Percentiles rank a stretch among this genome's conserved stretches.
phyloP scores from a whole-genome alignment of 495 filamentous ascomycete species.

The Oidiodendron maius region DNA sequence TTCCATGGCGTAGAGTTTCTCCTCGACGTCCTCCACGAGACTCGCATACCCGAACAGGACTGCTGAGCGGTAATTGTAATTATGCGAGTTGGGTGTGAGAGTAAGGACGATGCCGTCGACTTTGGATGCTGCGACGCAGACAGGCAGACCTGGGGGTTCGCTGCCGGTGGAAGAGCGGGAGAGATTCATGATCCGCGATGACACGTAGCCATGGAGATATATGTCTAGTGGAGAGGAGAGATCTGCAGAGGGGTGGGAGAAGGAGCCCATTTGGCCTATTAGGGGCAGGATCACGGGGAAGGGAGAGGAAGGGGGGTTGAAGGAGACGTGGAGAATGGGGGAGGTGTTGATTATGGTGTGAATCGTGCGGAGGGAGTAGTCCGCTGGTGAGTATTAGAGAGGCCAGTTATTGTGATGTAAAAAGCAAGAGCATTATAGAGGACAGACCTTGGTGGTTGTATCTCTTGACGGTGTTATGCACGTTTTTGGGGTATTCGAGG shows the following conservation, averaged over 20 bases:
- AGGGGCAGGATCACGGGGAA: constrained; percentile 78
- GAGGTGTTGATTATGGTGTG: constrained; percentile 74
- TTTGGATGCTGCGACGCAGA: constrained; percentile 60
- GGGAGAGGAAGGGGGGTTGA: constrained; percentile 53
- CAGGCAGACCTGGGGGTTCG: constrained; percentile 43
- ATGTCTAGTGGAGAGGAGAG: constrained; percentile 58
- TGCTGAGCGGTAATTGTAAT: constrained; percentile 85
- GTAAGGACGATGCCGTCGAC: constrained; percentile 56
- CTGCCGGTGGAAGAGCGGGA: background rate
- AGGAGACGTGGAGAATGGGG: constrained; percentile 81
- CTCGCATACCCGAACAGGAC: constrained; percentile 70
- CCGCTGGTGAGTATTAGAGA: constrained; percentile 4
- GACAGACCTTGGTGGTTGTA: constrained; percentile 19
- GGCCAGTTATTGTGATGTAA: background rate
- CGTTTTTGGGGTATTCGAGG: constrained; percentile 16
- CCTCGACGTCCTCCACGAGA: constrained; percentile 57
- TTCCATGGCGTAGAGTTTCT: constrained; percentile 80
- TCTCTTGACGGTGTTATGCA: constrained; percentile 18
- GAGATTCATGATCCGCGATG: constrained; percentile 66
- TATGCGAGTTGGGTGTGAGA: constrained; percentile 71
- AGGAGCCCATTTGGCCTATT: constrained; percentile 76
- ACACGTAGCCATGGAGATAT: constrained; percentile 85
- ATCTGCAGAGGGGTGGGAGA: constrained; percentile 49
- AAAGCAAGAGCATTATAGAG: background rate
- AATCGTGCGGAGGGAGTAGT: constrained; percentile 68